These are phyloP conservation scores for Boletus vermiculosoides DNA, from an alignment of 768 basidiomycete genomes.

Conservation along the genomic window DNA sequence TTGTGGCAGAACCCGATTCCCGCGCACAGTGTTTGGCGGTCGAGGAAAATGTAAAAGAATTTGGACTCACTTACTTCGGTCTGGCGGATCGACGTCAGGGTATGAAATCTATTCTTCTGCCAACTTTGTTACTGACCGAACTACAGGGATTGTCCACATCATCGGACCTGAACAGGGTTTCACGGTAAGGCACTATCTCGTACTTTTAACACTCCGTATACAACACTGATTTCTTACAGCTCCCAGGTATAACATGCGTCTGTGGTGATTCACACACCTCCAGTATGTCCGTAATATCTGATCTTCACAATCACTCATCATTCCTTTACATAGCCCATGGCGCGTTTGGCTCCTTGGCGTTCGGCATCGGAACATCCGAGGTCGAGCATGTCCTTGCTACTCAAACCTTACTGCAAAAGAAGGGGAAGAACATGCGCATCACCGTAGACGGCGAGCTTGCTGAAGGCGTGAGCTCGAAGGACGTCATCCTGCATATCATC, in stretches of 20 bases:
- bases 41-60: conserved; percentile 88
- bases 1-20: conserved; percentile 83
- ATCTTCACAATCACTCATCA: not conserved
- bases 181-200: conserved; percentile 49
- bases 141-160: conserved; percentile 77
- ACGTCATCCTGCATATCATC: conserved; percentile 88
- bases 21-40: conserved; percentile 80
- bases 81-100: conserved; percentile 89
- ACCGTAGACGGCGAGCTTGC: conserved; percentile 78
- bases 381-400: conserved; percentile 94
- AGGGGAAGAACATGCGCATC: conserved; percentile 91
- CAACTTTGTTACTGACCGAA: conserved; percentile 17
- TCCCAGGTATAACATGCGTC: conserved; percentile 78
- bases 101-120: conserved; percentile 24
- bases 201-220: not conserved
- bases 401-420: conserved; percentile 83
- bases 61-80: conserved; percentile 90
- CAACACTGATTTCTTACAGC: conserved; percentile 36
- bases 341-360: conserved; percentile 89
- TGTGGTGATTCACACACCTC: conserved; percentile 95
- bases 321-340: conserved; percentile 62
- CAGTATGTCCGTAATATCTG: conserved; percentile 47
- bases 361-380: conserved; percentile 92
- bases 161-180: conserved; percentile 96
- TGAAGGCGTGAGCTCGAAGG: conserved; percentile 86